Evolutionary conservation across 2,329 filamentous ascomycete genomes (phyloP), one percentile per base, ranked within the genome.

Genomic region (Colletotrichum higginsianum): DNA sequence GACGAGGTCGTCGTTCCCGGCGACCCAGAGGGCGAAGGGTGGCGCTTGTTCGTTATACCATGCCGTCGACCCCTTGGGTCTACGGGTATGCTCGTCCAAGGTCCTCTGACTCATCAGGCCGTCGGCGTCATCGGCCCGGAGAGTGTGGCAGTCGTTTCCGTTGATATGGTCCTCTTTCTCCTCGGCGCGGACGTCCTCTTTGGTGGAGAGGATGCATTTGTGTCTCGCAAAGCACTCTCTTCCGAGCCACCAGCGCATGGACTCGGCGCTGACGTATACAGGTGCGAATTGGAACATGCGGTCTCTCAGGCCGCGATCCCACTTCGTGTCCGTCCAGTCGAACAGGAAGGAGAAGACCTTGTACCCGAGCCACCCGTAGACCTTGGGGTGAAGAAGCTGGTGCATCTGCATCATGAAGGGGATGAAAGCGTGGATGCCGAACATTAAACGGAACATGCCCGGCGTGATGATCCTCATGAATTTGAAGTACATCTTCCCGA

Each of bases 181-280:
- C 75, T 94, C 91, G 11, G 88, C 86, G 52, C 81, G 84, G 67
- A 89, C 87, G 71, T 92, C 90, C 73, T 95, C 93, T 49, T 89
- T 88, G 0, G 95, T 97, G 1, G 93, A 88, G 8, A 98, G 84
- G 62, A 98, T 97, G 78, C 95, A 98, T 79, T 93, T 94, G 77
- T 98, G 94, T 76, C 80, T 81, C 2, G 86, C 85, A 77, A 97
- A 98, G 75, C 95, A 95, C 76, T 96, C 94, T 4, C 92, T 86
- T 0, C 95, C 96, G 0, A 98, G 87, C 96, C 96, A 98, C 96
- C 96, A 98, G 7, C 94, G 88, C 94, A 98, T 98, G 70, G 91
- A 92, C 82, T 98, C 95, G 0, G 94, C 89, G 76, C 92, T 94
- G 61, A 98, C 94, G 77, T 97, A 97, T 0, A 97, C 94, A 1